Base-by-base conservation (phyloP, 345 rosid species). In the Lumnitzera racemosa region DNA sequence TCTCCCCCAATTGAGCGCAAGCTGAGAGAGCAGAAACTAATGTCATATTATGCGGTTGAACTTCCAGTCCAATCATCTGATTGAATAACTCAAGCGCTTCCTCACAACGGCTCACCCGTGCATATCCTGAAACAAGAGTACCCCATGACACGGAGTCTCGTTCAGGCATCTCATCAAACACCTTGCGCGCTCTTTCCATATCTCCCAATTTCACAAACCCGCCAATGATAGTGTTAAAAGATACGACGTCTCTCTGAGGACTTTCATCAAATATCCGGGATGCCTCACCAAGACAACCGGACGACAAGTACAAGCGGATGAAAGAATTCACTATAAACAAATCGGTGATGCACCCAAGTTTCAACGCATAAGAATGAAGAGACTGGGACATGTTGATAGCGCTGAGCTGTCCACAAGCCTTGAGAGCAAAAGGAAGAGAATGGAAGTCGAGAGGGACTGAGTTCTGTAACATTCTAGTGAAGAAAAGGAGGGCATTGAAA, bases 1-100 rank as follows among this genome's bases (percentile, higher is more conserved):
- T 57, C 16, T 80, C 81, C 16, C 94, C 92, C 29, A 79, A 65
- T 36, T 76, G 87, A 1, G 88, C 88, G 70, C 94, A 86, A 61
- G 94, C 96, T 36, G 96, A 89, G 27, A 89, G 88, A 62, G 81
- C 77, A n/a, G 94, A 82, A 36, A 86, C 90, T 67, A 89, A 64
- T 0, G 90, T 81, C 2, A 78, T 29, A 47, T 83, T 80, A 48
- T 86, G 85, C 2, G 85, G 90, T 55, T 41, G 65, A 24, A 81
- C 7, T 24, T 65, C 73, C 5, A 57, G 71, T 66, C 11, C 75
- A 57, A 77, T 67, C 90, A 86, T 80, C n/a, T 53, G 63, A 59
- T 68, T 13, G 36, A 86, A 86, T 47, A 89, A 58, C 1, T 59
- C 61, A 55, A 86, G 73, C 3, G 90, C 87, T 63, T 83, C 79